Evolutionary conservation across 2,329 filamentous ascomycete species (phyloP).

Genomic region (Raffaelea ambrosiae): DNA sequence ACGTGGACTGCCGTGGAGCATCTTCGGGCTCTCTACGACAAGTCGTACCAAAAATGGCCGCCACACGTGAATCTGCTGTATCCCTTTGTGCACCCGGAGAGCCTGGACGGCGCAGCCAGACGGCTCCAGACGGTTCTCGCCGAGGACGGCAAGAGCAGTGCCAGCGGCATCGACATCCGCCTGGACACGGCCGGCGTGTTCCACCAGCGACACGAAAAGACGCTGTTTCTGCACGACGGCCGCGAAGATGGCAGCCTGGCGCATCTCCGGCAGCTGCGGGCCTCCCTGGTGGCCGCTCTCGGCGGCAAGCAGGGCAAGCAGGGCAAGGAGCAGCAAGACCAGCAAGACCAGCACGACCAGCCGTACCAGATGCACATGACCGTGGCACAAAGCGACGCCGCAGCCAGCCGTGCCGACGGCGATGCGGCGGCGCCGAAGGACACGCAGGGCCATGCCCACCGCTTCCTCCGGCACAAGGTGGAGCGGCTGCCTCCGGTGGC

Average conservation of each 20-base stretch:
- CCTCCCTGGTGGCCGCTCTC: constrained; percentile 26
- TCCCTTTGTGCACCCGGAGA: constrained; percentile 48
- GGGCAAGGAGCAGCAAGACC: background rate
- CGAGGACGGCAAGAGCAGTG: constrained; percentile 16
- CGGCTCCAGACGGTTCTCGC: constrained; percentile 23
- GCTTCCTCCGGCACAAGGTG: constrained; percentile 44
- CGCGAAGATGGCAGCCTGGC: constrained; percentile 2
- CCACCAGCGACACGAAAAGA: constrained; percentile 38
- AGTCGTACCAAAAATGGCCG: constrained; percentile 52
- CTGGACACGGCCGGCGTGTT: constrained; percentile 39
- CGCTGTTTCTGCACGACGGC: constrained; percentile 34
- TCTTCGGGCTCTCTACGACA: constrained; percentile 55
- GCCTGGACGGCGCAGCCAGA: constrained; percentile 33
- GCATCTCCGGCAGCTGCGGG: constrained; percentile 24
- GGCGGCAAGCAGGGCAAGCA: background rate
- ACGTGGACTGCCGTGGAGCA: constrained; percentile 41
- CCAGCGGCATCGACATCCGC: constrained; percentile 14
- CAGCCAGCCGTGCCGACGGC: background rate
- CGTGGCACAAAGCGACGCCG: constrained; percentile 45
- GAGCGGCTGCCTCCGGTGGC: constrained; percentile 34
- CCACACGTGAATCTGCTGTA: constrained; percentile 60
- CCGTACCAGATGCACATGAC: constrained; percentile 46
- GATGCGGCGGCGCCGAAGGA: constrained; percentile 44
- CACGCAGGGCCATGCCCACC: constrained; percentile 31
- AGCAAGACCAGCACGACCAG: constrained; percentile 5